Base-by-base conservation (phyloP, 1,284 basidiomycete genomes). In the Laetiporus sulphureus region DNA sequence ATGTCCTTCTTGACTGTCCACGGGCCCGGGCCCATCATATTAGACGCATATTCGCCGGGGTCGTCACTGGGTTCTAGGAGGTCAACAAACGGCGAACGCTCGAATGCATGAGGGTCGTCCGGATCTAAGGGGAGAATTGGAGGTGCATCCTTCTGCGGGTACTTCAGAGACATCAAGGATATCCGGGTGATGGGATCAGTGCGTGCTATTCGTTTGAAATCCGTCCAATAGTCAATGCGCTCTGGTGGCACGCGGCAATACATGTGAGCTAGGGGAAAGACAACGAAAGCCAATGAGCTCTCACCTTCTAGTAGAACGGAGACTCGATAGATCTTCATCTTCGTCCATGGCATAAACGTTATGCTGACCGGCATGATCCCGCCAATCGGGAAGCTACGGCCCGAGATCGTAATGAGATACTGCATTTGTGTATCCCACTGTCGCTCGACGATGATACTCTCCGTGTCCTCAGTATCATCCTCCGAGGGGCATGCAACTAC, bases 371-470 rank as follows among this genome's bases (percentile, higher is more conserved):
- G 91, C 40, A 98, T 78, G 12, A 72, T 72, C 16, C 90, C 85
- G 15, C 92, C 92, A 36, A 98, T 79, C 11, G 84, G 76, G 63
- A 92, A 90, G 49, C 78, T 82, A 49, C 86, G 82, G 11, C 89
- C 90, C 23, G 82, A 79, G 20, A 97, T 67, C 1, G 84, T 76
- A 43, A 98, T 83, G 42, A 85, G 68, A 54, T 91, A 93, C 51
- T 91, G 83, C 57, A 98, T 69, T 59, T 96, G 86, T 45, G 83
- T 76, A 47, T 97, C 94, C 94, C 94, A 99, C 53, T 87, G 82
- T 19, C 91, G 71, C 59, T 96, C 89, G 11, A 98, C 82, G 37
- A 93, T 75, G 46, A 98, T 83, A 52, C 83, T 79, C 56, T 90
- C 90, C 3, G 71, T 77, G 48, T 87, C 87, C 55, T 94, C 91